Evolutionary conservation across 164 flowering plant species (phyloP), one percentile per base, ranked within the genome.

Genomic region (Vitis amurensis): DNA sequence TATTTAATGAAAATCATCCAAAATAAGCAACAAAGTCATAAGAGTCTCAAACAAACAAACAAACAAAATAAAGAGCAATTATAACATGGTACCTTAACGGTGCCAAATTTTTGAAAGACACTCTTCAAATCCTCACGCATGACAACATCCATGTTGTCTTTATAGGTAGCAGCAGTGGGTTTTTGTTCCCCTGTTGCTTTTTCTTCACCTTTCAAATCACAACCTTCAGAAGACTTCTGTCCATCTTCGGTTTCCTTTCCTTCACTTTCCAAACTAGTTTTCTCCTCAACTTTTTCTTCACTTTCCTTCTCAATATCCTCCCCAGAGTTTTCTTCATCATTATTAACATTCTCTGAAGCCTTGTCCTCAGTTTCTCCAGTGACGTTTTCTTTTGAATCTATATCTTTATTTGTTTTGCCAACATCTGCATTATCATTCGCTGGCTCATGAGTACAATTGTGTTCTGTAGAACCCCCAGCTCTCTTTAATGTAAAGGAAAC

Each of bases 51-150:
- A 12, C 23, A 53, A 50, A 16, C 23, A 53, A 50, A 16, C 11
- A 49, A 48, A 49, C 4, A 13, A 57, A 56, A 55, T 30, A 9
- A 59, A n/a, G 37, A 52, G 47, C 13, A 52, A 64, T 12, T 12
- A 50, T 50, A 6, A 9, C 27, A 19, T 16, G 9, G 16, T 89
- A 95, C 97, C 98, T 87, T 93, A 10, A 95, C 89, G 66, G 78
- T 83, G 67, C 98, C 98, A 75, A 81, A 93, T 69, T 81, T 90
- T 29, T 81, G 61, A 68, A 95, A 90, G 56, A 86, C 82, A 44
- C 9, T 62, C 86, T 88, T 95, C 67, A 95, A 70, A 84, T 93
- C 97, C 80, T 95, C 99, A 71, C 97, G 90, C 74, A 81, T 14
- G 56, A 95, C 92, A 60, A 90, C 82, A 74, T 90, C 80, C 77